Evolutionary conservation across 2,329 filamentous ascomycete genomes (phyloP), one percentile per base, ranked within the genome.

Genomic region (Immersiporthe knoxdaviesiana): DNA sequence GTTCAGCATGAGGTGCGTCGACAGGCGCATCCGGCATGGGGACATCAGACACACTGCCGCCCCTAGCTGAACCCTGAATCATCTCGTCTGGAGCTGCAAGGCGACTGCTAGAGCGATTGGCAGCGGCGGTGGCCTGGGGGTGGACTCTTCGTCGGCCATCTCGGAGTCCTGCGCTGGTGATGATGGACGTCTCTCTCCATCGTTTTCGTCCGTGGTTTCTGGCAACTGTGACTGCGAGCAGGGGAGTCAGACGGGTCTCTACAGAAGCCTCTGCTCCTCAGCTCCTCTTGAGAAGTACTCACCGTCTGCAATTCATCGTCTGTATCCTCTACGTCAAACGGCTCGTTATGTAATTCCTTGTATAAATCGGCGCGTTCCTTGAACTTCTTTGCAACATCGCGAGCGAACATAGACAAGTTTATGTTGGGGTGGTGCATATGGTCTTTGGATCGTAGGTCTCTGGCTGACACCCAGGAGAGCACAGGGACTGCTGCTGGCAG

Each of bases 401-500:
- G 3, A 21, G 27, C 54, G 12, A 58, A 2, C 8, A 3, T 14
- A 35, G 27, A 21, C 21, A 35, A 7, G 14, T 35, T 5, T 16
- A 21, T 12, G 8, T 14, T 6, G 27, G 7, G 5, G 30, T 18
- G 24, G 11, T 67, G 44, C 6, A 30, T 11, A 11, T 32, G 41
- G 24, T 60, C 21, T 32, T 24, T 35, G n/a, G 21, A 5, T 10
- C 65, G 65, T 24, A 67, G n/a, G 18, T n/a, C n/a, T 1, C 14
- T 12, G 1, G 65, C 65, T 7, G 27, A 12, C 1, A 67, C 5
- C 59, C 65, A 67, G 35, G 44, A 3, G 30, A 67, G 58, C 21
- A 54, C 37, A 16, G 30, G 32, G 14, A n/a, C n/a, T 44, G 16
- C 14, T 41, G n/a, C 32, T 1, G 59, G 65, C 10, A 67, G 21